Conservation (phyloP, 352 stramenopile species). For the Pythium aquatile region DNA sequence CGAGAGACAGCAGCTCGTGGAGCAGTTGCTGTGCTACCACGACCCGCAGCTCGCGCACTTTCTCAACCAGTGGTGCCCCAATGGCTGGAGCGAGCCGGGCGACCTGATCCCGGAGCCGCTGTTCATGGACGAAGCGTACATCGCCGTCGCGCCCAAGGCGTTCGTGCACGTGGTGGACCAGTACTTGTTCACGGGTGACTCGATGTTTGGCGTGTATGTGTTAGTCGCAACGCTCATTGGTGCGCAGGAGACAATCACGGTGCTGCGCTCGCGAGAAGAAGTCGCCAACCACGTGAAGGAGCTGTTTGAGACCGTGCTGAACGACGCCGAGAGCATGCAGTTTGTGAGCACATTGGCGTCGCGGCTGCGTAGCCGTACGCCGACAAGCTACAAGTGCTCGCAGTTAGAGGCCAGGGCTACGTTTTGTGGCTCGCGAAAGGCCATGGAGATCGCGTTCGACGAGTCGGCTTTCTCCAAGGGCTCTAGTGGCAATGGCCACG, state of each 20-base stretch:
- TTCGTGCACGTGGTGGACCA: constrained; percentile 82
- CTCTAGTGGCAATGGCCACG: constrained; percentile 22
- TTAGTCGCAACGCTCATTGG: constrained; percentile 58
- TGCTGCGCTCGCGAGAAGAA: constrained; percentile 32
- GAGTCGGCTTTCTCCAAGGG: constrained; percentile 23
- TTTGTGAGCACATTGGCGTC: constrained; percentile 63
- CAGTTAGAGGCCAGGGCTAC: constrained; percentile 42
- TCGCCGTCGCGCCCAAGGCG: constrained; percentile 47
- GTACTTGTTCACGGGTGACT: constrained; percentile 69
- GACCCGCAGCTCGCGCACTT: constrained; percentile 62
- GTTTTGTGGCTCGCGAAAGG: constrained; percentile 48
- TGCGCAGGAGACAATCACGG: constrained; percentile 37
- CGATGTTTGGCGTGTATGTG: constrained; percentile 70
- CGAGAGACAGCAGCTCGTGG: constrained; percentile 62
- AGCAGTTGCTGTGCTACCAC: constrained; percentile 78
- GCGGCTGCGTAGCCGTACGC: constrained; percentile 56
- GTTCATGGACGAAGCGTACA: constrained; percentile 67
- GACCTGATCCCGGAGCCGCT: constrained; percentile 53
- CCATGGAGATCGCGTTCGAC: constrained; percentile 61
- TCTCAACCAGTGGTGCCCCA: constrained; percentile 70
- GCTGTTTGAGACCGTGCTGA: constrained; percentile 37
- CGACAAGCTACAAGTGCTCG: constrained; percentile 61
- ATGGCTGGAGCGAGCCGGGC: constrained; percentile 61
- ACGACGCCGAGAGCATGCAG: constrained; percentile 42
- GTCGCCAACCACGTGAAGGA: constrained; percentile 43